Evolutionary conservation across 148 eudicot genomes (phyloP).

Genomic region (Silene uniflora): DNA sequence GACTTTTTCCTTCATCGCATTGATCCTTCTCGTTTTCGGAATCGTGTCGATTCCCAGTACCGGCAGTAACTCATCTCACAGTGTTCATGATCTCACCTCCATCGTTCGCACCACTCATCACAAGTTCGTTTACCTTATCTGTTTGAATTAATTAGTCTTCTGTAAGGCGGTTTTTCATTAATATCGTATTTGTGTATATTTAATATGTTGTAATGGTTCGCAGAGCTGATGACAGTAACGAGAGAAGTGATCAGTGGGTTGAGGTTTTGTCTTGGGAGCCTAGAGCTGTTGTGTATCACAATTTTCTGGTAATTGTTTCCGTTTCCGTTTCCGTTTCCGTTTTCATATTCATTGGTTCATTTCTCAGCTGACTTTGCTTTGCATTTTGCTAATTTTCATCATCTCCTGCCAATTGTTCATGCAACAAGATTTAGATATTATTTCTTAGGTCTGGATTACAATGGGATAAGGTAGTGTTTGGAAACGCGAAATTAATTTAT

Average conservation of each 20-base stretch:
- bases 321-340: neutral
- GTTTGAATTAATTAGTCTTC: neutral
- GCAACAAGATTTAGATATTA: neutral
- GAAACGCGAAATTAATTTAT: no score
- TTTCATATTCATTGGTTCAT: neutral
- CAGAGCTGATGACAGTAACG: slow-evolving; percentile 43
- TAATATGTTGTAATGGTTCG: slow-evolving; percentile 1
- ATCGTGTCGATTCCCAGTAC: slow-evolving; percentile 50
- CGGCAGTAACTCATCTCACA: slow-evolving; percentile 25
- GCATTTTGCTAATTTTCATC: neutral
- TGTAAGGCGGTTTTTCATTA: no score
- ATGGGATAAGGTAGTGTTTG: no score
- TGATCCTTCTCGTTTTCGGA: slow-evolving; percentile 61
- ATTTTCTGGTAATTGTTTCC: slow-evolving; percentile 62
- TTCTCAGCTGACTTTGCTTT: neutral
- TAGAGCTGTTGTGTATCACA: slow-evolving; percentile 76
- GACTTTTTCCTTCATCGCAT: slow-evolving; percentile 40
- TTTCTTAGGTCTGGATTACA: no score
- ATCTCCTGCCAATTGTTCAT: neutral
- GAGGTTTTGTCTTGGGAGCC: slow-evolving; percentile 96
- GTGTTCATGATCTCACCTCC: slow-evolving; percentile 58
- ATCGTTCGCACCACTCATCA: slow-evolving; percentile 44
- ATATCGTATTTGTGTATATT: neutral
- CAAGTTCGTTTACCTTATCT: slow-evolving; percentile 28
- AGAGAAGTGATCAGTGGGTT: slow-evolving; percentile 66